Evolutionary conservation across 805 yeast species (phyloP).

Genomic region (Cyberlindnera galapagoensis): DNA sequence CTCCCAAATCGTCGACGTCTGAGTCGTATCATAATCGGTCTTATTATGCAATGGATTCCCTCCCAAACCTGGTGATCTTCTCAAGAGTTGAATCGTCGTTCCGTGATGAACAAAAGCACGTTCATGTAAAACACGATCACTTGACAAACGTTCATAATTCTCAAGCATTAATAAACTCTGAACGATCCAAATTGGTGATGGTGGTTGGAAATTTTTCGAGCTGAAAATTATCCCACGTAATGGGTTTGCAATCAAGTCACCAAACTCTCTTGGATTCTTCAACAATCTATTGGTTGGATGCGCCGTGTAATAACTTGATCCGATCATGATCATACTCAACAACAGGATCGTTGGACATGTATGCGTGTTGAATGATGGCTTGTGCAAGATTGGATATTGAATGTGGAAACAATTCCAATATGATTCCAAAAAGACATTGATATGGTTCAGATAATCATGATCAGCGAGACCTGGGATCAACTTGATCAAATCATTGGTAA

Average conservation of each 20-base stretch:
- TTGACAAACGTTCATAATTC: conserved; percentile 69
- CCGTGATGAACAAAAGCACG: conserved; percentile 84
- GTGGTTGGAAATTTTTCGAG: conserved; percentile 67
- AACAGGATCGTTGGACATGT: conserved; percentile 46
- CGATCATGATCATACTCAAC: conserved; percentile 41
- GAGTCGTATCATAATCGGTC: conserved; percentile 20
- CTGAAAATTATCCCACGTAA: conserved; percentile 66
- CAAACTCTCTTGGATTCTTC: conserved; percentile 20
- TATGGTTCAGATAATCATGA: conserved; percentile 17
- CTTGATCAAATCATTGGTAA: conserved; percentile 10
- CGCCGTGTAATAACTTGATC: conserved; percentile 20
- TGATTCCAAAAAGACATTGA: conserved; percentile 22
- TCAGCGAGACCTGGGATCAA: conserved; percentile 19
- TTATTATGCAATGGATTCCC: conserved; percentile 48
- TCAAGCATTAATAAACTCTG: conserved; percentile 73
- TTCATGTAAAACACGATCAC: conserved; percentile 67
- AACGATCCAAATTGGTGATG: conserved; percentile 68
- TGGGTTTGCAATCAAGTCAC: conserved; percentile 37
- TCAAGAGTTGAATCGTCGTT: conserved; percentile 68
- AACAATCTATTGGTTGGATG: conserved; percentile 14
- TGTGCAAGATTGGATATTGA: conserved; percentile 43
- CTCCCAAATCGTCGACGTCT: conserved; percentile 39
- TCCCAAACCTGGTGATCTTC: conserved; percentile 72
- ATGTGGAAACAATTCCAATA: conserved; percentile 27
- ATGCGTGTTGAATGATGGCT: conserved; percentile 47